phyloP scores from a whole-genome alignment of 2,329 filamentous ascomycete species.

The Sporothrix globosa region DNA sequence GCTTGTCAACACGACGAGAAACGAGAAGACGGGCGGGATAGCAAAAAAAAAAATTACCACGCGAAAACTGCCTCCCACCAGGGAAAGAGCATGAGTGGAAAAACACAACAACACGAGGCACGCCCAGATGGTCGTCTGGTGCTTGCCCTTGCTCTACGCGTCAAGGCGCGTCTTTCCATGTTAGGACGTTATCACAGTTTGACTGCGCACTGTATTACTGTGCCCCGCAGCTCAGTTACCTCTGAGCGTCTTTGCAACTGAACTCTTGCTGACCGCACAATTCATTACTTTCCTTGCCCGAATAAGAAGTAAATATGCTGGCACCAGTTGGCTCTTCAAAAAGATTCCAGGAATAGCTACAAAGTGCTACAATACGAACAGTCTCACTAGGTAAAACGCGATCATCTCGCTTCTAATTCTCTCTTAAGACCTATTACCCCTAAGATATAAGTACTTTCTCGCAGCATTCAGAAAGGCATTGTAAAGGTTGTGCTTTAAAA shows the following conservation, averaged over 20 bases:
- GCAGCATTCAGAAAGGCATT: too few relatives aligned
- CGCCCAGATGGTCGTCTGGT: neutral
- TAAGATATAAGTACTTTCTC: too few relatives aligned
- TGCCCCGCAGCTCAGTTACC: neutral
- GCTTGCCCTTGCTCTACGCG: constrained; percentile 24
- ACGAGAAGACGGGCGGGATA: neutral
- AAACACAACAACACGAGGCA: constrained; percentile 24
- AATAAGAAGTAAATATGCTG: too few relatives aligned
- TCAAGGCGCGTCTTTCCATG: constrained; percentile 21
- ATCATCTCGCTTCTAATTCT: too few relatives aligned
- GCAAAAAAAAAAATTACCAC: neutral
- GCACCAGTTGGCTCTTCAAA: too few relatives aligned
- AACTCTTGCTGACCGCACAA: neutral
- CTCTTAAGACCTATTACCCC: too few relatives aligned
- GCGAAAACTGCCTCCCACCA: neutral
- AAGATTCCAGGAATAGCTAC: too few relatives aligned
- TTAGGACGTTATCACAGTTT: neutral
- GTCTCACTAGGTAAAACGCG: too few relatives aligned
- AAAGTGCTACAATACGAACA: too few relatives aligned
- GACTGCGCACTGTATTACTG: constrained; percentile 3
- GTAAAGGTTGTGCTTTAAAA: too few relatives aligned
- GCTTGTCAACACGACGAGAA: constrained; percentile 16
- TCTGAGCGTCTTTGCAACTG: neutral
- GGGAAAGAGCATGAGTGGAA: constrained; percentile 13
- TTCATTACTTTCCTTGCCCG: too few relatives aligned